phyloP scores from a whole-genome alignment of 1,284 basidiomycete species.

The Filobasidium uniguttulatum region DNA sequence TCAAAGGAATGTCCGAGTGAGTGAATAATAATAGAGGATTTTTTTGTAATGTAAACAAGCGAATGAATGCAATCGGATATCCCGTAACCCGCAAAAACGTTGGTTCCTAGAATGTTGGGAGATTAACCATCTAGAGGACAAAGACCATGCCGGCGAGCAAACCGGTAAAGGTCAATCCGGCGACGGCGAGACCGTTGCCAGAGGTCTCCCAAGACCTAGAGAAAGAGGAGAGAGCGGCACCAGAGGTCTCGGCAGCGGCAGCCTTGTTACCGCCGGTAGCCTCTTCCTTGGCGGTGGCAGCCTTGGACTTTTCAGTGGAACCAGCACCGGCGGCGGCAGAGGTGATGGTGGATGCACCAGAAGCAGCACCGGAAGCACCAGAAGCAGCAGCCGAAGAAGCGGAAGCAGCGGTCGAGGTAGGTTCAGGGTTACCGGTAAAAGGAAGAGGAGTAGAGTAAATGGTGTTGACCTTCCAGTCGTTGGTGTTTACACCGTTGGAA shows the following conservation, averaged over 20 bases:
- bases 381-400: conserved; percentile 2
- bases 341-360: not conserved
- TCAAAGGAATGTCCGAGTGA: not conserved
- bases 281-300: too few species aligned
- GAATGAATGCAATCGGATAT: not conserved
- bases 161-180: conserved; percentile 17
- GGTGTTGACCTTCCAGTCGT: conserved; percentile 5
- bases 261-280: not conserved
- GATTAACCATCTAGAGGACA: conserved; percentile 22
- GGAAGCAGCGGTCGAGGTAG: conserved; percentile 10
- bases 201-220: conserved; percentile 6
- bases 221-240: conserved; percentile 10
- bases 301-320: too few species aligned
- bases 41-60: not conserved
- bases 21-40: too few species aligned
- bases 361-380: not conserved
- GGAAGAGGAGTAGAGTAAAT: not conserved
- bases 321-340: not conserved
- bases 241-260: not conserved
- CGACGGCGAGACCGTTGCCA: conserved; percentile 8
- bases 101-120: not conserved
- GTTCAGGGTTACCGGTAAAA: conserved; percentile 9
- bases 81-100: not conserved
- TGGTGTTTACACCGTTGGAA: conserved; percentile 14
- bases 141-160: conserved; percentile 27